A percentile compares a stretch with the other conserved stretches of the same genome.
Conservation (phyloP, 805 yeast species). For the Candida coleopterorum region DNA sequence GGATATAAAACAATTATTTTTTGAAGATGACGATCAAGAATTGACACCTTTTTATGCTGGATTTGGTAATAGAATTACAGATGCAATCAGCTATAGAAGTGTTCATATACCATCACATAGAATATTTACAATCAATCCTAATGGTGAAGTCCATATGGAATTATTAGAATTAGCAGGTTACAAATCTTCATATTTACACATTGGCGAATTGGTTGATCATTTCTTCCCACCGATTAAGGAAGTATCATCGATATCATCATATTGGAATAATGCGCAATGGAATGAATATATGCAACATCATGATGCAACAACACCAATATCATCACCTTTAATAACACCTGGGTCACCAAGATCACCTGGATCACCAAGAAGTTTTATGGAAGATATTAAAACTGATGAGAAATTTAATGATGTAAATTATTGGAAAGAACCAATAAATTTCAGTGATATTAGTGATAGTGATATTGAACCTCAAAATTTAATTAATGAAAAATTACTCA, state of each 20-base stretch:
- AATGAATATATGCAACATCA: conserved; percentile 23
- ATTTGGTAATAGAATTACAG: conserved; percentile 94
- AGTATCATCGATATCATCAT: conserved; percentile 25
- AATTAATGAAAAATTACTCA: conserved; percentile 2
- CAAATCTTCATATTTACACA: conserved; percentile 78
- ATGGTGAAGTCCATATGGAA: conserved; percentile 97
- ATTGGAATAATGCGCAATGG: conserved; percentile 34
- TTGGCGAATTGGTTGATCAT: conserved; percentile 93
- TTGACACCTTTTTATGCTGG: conserved; percentile 94
- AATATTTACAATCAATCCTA: conserved; percentile 92
- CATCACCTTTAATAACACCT: conserved; percentile 6
- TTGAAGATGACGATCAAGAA: conserved; percentile 2
- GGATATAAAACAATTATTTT: conserved; percentile 73
- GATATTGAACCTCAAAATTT: conserved; percentile 17
- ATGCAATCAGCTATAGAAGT: conserved; percentile 88
- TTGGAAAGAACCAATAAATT: conserved; percentile 82
- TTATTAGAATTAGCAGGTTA: conserved; percentile 90
- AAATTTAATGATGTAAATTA: conserved; percentile 81
- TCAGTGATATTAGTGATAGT: conserved; percentile 54
- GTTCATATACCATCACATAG: conserved; percentile 93
- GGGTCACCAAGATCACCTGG: conserved; percentile 19
- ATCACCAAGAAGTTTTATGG: conserved; percentile 30
- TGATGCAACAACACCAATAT: conserved; percentile 2
- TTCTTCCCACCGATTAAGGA: conserved; percentile 77
- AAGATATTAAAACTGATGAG: conserved; percentile 41